These are phyloP conservation scores for Trichoderma koningii DNA, from an alignment of 2,329 filamentous ascomycete genomes.

Conservation along the genomic window DNA sequence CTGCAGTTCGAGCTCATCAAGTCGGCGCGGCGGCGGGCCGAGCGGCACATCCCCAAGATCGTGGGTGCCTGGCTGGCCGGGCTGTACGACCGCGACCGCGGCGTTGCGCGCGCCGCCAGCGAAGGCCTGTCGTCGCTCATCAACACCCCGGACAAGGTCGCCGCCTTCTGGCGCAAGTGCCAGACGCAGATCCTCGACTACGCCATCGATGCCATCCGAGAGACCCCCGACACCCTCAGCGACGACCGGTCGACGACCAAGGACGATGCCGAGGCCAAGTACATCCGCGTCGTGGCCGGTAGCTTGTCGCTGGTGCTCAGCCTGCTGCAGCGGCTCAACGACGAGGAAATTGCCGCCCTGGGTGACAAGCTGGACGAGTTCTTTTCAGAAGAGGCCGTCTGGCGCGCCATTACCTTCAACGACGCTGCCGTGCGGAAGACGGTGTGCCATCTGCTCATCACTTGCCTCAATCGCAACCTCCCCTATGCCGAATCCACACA, in stretches of 20 bases:
- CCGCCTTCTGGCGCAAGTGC: conserved; percentile 77
- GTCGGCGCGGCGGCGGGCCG: conserved; percentile 77
- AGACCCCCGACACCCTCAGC: conserved; percentile 80
- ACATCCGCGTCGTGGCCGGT: conserved; percentile 68
- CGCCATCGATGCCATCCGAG: conserved; percentile 75
- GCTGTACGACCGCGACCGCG: conserved; percentile 80
- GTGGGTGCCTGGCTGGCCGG: conserved; percentile 91
- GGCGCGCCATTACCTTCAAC: conserved; percentile 66
- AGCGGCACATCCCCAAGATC: conserved; percentile 72
- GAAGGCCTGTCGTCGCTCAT: conserved; percentile 78
- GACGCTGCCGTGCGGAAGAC: conserved; percentile 56
- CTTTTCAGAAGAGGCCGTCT: conserved; percentile 66
- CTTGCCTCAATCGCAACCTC: conserved; percentile 51
- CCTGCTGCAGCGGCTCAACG: conserved; percentile 52
- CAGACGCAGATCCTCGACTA: conserved; percentile 80
- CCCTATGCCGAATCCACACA: conserved; percentile 53
- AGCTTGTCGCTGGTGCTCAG: conserved; percentile 58
- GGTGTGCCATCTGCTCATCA: conserved; percentile 53
- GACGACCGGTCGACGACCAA: conserved; percentile 81
- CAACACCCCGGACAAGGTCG: conserved; percentile 74
- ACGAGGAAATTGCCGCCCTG: conserved; percentile 60
- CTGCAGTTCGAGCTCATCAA: conserved; percentile 66
- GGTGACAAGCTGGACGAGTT: conserved; percentile 64
- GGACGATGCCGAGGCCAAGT: conserved; percentile 86
- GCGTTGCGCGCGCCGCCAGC: conserved; percentile 72